Evolutionary conservation across 2,329 filamentous ascomycete genomes (phyloP).

Genomic region (Exophiala spinifera): DNA sequence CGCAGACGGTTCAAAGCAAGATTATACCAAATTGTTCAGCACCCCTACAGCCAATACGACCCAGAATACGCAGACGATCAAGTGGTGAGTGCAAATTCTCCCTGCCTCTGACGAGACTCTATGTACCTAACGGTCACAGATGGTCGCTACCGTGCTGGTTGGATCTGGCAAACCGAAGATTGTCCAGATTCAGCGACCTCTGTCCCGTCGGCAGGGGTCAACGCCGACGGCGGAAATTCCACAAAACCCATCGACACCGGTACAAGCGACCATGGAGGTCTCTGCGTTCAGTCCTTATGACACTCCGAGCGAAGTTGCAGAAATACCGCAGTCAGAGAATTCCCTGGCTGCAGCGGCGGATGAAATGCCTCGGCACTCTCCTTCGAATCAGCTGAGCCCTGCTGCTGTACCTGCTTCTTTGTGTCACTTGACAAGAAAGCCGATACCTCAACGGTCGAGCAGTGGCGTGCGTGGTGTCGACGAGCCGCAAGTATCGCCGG

Average conservation of each 20-base stretch:
- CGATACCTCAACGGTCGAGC: too few species aligned
- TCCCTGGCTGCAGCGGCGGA: background rate
- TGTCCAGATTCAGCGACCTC: conserved; percentile 26
- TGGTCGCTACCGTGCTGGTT: conserved; percentile 24
- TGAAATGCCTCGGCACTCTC: background rate
- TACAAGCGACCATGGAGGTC: conserved; percentile 13
- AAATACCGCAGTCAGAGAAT: too few species aligned
- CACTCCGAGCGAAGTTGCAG: conserved; percentile 17
- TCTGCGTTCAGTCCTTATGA: conserved; percentile 27
- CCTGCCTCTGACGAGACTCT: too few species aligned
- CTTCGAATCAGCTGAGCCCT: background rate
- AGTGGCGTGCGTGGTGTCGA: background rate
- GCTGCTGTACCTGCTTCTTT: conserved; percentile 8
- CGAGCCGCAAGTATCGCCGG: background rate
- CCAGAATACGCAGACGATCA: conserved; percentile 8
- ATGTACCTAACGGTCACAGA: conserved; percentile 16
- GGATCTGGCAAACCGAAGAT: conserved; percentile 27
- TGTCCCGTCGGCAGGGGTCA: conserved; percentile 7
- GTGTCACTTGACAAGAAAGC: too few species aligned
- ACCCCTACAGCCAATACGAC: conserved; percentile 3
- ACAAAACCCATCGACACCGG: conserved; percentile 15
- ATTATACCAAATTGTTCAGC: conserved; percentile 23
- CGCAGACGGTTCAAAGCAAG: conserved; percentile 19
- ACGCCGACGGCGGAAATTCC: background rate
- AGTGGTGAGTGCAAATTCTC: conserved; percentile 13